A percentile compares a stretch with the other conserved stretches of the same genome.
Evolutionary conservation across 163 green algal species (phyloP).

Genomic region (Prototheca wickerhamii): DNA sequence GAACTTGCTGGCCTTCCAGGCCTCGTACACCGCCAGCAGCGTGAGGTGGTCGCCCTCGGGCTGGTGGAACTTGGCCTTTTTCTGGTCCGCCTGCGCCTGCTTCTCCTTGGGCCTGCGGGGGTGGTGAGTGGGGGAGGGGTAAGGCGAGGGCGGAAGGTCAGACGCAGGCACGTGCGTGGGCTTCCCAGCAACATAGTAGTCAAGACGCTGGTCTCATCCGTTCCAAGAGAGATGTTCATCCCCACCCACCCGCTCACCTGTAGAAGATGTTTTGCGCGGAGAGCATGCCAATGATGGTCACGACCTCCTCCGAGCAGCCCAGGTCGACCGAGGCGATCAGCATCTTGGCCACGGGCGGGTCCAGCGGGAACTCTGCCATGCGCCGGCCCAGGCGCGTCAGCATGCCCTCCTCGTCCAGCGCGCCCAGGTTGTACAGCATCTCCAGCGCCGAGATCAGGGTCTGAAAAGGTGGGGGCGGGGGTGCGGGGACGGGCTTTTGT

Average conservation of each 20-base stretch:
- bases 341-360: conserved; percentile 93
- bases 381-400: conserved; percentile 93
- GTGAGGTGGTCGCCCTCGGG: conserved; percentile 97
- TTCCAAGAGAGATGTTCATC: not conserved
- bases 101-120: conserved; percentile 73
- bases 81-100: conserved; percentile 91
- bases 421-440: conserved; percentile 95
- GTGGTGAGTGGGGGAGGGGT: not conserved
- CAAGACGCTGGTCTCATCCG: not conserved
- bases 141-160: not conserved
- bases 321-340: conserved; percentile 95
- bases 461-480: too few relatives aligned
- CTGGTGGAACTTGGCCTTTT: conserved; percentile 95
- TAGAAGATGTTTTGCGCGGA: conserved; percentile 98
- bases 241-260: conserved; percentile 36
- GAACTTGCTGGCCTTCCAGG: conserved; percentile 96
- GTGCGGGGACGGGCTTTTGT: not conserved
- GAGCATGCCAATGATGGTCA: conserved; percentile 96
- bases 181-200: not conserved
- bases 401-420: conserved; percentile 93
- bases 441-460: conserved; percentile 71
- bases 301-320: conserved; percentile 90
- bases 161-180: not conserved
- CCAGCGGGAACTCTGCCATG: conserved; percentile 98
- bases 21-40: conserved; percentile 93